Percentiles rank a stretch among this genome's conserved stretches.
phyloP scores from a whole-genome alignment of 345 rosid genomes.

The Rhizophora apiculata region DNA sequence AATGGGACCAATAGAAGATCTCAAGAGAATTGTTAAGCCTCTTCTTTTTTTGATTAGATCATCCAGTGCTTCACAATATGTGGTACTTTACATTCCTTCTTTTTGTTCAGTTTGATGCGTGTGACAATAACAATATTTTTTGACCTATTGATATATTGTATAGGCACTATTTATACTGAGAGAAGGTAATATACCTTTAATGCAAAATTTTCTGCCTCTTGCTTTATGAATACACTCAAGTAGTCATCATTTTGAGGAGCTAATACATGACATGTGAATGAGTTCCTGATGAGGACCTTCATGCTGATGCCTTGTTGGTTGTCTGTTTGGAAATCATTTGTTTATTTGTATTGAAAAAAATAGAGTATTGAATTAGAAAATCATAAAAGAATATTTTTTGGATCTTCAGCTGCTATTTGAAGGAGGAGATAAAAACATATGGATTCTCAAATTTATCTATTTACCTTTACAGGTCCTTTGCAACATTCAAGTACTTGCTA shows the following conservation, averaged over 20 bases:
- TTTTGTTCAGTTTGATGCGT: slow-evolving; percentile 4
- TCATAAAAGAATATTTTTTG: too few species aligned
- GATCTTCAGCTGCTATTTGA: too few species aligned
- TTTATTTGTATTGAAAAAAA: neutral
- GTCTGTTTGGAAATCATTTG: neutral
- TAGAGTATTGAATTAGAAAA: neutral
- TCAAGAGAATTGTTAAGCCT: slow-evolving; percentile 77
- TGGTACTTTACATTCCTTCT: slow-evolving; percentile 47
- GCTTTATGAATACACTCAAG: neutral
- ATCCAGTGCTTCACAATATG: slow-evolving; percentile 78
- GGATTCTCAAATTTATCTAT: neutral
- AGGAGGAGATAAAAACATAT: neutral
- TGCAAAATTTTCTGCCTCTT: neutral
- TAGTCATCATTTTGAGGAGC: slow-evolving; percentile 2
- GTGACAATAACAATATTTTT: neutral
- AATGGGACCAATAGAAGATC: slow-evolving; percentile 77
- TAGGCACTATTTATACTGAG: neutral
- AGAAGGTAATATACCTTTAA: neutral
- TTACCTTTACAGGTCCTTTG: slow-evolving; percentile 67
- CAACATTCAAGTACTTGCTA: slow-evolving; percentile 83
- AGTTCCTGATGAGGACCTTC: neutral
- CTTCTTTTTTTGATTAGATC: slow-evolving; percentile 85
- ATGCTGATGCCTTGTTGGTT: neutral
- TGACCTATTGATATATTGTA: too few species aligned
- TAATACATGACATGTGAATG: neutral